These are phyloP conservation scores for Pachysandra terminalis DNA, from an alignment of 164 flowering plant genomes.

Conservation along the genomic window DNA sequence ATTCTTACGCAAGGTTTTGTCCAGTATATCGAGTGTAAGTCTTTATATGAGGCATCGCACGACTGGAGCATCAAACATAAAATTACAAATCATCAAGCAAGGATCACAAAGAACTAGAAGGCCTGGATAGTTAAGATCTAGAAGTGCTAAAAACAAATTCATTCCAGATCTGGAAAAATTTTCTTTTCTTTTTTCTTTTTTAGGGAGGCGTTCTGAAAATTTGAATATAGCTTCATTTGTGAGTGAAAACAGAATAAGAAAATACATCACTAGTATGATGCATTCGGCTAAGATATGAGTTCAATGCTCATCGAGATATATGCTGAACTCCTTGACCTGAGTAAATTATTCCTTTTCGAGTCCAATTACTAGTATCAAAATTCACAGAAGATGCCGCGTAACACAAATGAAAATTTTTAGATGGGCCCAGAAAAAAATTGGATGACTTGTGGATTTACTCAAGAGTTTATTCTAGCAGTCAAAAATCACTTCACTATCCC, in stretches of 20 bases:
- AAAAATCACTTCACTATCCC: not conserved
- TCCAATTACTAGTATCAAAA: too few species aligned
- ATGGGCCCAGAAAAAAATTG: not conserved
- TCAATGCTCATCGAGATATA: not conserved
- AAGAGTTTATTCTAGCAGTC: not conserved
- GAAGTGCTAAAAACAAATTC: too few species aligned
- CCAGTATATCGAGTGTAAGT: slow-evolving; percentile 88
- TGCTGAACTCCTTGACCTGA: not conserved
- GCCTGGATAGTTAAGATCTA: not conserved
- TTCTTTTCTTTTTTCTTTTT: too few species aligned
- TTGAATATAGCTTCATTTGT: too few species aligned
- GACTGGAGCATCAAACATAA: slow-evolving; percentile 45
- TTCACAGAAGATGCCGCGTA: too few species aligned
- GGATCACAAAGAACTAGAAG: not conserved
- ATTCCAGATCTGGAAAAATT: not conserved
- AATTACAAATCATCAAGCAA: not conserved
- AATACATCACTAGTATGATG: too few species aligned
- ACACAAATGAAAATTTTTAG: not conserved
- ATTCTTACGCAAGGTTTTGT: slow-evolving; percentile 89
- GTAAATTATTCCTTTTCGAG: too few species aligned
- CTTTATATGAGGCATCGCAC: slow-evolving; percentile 99
- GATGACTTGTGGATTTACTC: not conserved
- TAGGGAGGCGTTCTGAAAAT: too few species aligned
- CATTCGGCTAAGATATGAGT: too few species aligned
- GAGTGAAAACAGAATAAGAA: too few species aligned